Percentiles rank a stretch among this genome's conserved stretches.
These are phyloP conservation scores for Dalechampia spathulata DNA, from an alignment of 441 rosid genomes.

Conservation along the genomic window DNA sequence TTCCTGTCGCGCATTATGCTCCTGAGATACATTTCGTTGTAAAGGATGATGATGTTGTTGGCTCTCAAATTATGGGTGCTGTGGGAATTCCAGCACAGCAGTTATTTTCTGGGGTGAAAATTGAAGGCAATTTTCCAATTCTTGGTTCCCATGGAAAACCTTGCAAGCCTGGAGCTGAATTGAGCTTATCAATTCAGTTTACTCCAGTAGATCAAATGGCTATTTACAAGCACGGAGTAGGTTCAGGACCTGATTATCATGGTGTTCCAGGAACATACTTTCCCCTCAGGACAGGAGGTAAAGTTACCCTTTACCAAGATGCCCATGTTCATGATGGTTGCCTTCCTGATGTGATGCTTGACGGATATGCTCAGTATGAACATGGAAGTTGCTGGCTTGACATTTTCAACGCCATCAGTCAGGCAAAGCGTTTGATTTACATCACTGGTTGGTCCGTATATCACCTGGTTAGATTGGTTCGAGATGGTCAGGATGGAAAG, in stretches of 20 bases:
- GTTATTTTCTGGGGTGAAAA: conserved; percentile 36
- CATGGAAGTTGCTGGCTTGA: conserved; percentile 90
- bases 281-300: conserved; percentile 81
- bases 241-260: conserved; percentile 59
- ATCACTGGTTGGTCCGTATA: conserved; percentile 95
- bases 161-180: conserved; percentile 64
- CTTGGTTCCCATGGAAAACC: conserved; percentile 54
- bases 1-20: conserved; percentile 79
- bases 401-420: conserved; percentile 67
- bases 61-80: conserved; percentile 73
- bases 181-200: conserved; percentile 67
- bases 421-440: conserved; percentile 73
- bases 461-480: conserved; percentile 63
- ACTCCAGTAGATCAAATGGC: conserved; percentile 53
- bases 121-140: conserved; percentile 65
- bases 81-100: conserved; percentile 76
- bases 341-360: conserved; percentile 63
- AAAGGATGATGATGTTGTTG: conserved; percentile 85
- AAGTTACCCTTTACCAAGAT: conserved; percentile 83
- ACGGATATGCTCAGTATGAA: conserved; percentile 47
- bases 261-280: conserved; percentile 95
- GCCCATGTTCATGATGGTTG: conserved; percentile 80
- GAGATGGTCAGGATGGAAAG: conserved; percentile 40
- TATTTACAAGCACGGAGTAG: conserved; percentile 64
- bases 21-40: conserved; percentile 75